Percentiles rank a stretch among this genome's conserved stretches.
Conservation (phyloP, 768 basidiomycete genomes). For the Mycena sanguinolenta region DNA sequence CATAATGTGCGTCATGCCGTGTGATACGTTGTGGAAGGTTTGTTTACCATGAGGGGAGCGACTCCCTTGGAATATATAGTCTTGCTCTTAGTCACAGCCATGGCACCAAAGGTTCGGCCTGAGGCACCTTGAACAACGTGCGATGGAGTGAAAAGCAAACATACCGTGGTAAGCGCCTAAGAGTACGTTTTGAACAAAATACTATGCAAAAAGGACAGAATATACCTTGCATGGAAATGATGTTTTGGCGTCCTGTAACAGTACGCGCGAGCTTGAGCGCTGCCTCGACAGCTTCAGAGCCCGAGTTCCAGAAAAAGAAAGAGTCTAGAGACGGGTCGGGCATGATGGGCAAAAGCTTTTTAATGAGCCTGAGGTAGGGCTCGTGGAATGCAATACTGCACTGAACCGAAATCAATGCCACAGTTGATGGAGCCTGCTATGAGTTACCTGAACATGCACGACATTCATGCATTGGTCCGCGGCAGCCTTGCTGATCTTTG, state of each 20-base stretch:
- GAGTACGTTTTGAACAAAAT: background rate
- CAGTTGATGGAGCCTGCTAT: conserved; percentile 21
- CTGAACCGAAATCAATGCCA: conserved; percentile 52
- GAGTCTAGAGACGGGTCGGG: conserved; percentile 91
- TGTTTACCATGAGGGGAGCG: conserved; percentile 83
- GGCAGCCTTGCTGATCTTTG: conserved; percentile 86
- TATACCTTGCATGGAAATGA: conserved; percentile 91
- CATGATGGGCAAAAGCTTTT: conserved; percentile 89
- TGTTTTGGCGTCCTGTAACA: conserved; percentile 85
- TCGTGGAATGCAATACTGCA: conserved; percentile 91
- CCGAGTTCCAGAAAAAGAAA: conserved; percentile 98
- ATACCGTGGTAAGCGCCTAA: conserved; percentile 82
- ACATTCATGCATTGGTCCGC: conserved; percentile 89
- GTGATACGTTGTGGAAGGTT: background rate
- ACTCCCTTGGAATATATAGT: conserved; percentile 88
- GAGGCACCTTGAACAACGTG: too few relatives aligned
- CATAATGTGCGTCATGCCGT: conserved; percentile 13
- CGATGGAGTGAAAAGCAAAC: too few relatives aligned
- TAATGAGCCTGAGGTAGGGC: conserved; percentile 89
- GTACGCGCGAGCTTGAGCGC: conserved; percentile 88
- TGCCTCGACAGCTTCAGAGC: conserved; percentile 93
- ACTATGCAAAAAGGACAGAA: background rate
- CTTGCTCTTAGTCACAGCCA: conserved; percentile 95
- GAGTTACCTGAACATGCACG: conserved; percentile 81
- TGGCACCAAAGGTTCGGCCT: conserved; percentile 90